Base-by-base conservation (phyloP, 495 filamentous ascomycete genomes). In the Thermochaetoides thermophila region DNA sequence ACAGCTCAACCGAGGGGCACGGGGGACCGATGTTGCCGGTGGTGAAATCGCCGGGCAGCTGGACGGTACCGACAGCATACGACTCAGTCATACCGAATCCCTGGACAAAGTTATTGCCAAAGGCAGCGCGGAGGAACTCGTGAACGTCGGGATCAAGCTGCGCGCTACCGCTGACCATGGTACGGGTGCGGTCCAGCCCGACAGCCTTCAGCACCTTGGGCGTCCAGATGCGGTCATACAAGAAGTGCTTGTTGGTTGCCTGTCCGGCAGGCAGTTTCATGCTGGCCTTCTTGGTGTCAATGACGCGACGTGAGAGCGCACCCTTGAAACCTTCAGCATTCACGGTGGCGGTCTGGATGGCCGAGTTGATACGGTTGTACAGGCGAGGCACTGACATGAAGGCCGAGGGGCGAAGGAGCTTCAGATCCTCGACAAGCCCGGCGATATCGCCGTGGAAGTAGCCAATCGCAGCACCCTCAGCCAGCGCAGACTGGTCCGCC, bases 1-100 rank as follows among this genome's bases (percentile, higher is more conserved):
- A 92, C 17, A 71, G 62, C 57, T 97, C 89, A n/a, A 69, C 53
- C 29, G 58, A 64, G 9, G 73, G 62, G 31, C 66, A 63, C 1
- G 85, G 63, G 8, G 66, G 71, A 17, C 91, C 89, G 45, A 85
- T 89, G 56, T 85, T 95, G 18, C 84, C 85, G 7, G 73, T 51
- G 4, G 69, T 68, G 46, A 81, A 70, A 49, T 97, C 89, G 27
- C 66, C 62, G 4, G 59, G 43, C 8, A 68, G 38, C 59, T 96
- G 89, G 10, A 68, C 72, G 11, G 79, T 68, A 30, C 60, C 69
- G 27, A 77, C 68, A 31, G 86, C 83, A 48, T 95, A 96, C n/a
- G 85, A 78, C 57, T 97, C 89, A 4, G 91, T 95, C 43, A 97
- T 64, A 27, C 89, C 89, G 52, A 91, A 97, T 29, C 89, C 89